These are phyloP conservation scores for Saprolegnia diclina DNA, from an alignment of 352 stramenopile genomes.

Conservation along the genomic window DNA sequence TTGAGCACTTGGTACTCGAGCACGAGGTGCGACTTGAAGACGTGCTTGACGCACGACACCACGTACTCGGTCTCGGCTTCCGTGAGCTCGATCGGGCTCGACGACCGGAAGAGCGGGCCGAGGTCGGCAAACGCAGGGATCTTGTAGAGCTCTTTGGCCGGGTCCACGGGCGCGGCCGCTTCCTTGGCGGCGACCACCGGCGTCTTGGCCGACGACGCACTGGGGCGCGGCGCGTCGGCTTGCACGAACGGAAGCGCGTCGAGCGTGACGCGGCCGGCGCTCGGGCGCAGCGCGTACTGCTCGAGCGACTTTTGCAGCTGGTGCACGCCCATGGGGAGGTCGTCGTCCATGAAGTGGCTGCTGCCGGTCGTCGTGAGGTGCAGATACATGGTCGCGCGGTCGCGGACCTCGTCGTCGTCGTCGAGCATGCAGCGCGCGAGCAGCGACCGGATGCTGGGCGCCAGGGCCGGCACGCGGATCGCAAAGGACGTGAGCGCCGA, in stretches of 20 bases:
- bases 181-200: conserved; percentile 33
- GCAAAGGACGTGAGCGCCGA: conserved; percentile 95
- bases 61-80: conserved; percentile 98
- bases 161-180: conserved; percentile 44
- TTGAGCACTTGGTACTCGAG: conserved; percentile 97
- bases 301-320: conserved; percentile 83
- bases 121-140: conserved; percentile 94
- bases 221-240: conserved; percentile 43
- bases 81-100: conserved; percentile 87
- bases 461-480: conserved; percentile 88
- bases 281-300: conserved; percentile 75
- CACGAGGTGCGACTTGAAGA: conserved; percentile 96
- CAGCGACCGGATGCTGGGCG: conserved; percentile 90
- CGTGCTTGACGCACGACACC: conserved; percentile 95
- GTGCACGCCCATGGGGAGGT: conserved; percentile 68
- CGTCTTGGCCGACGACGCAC: conserved; percentile 34
- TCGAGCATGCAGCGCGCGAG: conserved; percentile 94
- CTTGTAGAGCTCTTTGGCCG: conserved; percentile 92
- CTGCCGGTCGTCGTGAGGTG: conserved; percentile 36
- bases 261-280: conserved; percentile 73
- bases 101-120: conserved; percentile 91
- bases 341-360: conserved; percentile 30
- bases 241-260: conserved; percentile 79
- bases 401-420: conserved; percentile 97
- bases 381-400: conserved; percentile 87